phyloP scores from a whole-genome alignment of 2,329 filamentous ascomycete species.

The Hypoxylon sp. region DNA sequence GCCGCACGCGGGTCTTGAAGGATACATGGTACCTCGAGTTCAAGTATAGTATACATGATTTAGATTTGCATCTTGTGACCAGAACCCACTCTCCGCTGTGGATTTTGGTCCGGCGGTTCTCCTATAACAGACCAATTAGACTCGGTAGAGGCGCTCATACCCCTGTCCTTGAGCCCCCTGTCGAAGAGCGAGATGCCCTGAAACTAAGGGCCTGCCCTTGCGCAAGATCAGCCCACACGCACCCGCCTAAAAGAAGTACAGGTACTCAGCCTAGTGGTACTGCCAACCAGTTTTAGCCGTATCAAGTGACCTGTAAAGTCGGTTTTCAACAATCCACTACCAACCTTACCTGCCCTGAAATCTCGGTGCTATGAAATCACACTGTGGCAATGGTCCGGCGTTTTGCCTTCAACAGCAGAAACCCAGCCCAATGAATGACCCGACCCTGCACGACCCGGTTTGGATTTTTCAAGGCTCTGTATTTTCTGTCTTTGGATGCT shows the following conservation, averaged over 20 bases:
- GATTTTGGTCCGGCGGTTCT: constrained; percentile 43
- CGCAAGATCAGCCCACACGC: constrained; percentile 42
- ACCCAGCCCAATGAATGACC: constrained; percentile 30
- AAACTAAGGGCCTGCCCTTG: constrained; percentile 42
- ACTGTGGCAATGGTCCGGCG: constrained; percentile 40
- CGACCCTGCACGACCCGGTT: constrained; percentile 30
- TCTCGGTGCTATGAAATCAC: constrained; percentile 40
- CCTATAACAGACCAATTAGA: constrained; percentile 32
- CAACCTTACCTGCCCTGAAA: constrained; percentile 34
- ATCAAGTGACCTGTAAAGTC: constrained; percentile 45
- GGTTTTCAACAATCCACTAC: constrained; percentile 33
- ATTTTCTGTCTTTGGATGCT: constrained; percentile 26
- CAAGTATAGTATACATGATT: constrained; percentile 37
- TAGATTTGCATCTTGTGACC: constrained; percentile 47
- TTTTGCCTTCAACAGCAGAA: constrained; percentile 32
- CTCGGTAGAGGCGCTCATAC: background rate
- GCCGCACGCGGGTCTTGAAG: constrained; percentile 27
- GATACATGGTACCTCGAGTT: constrained; percentile 20
- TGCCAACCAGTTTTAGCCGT: constrained; percentile 37
- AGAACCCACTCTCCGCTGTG: constrained; percentile 41
- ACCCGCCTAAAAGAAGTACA: constrained; percentile 36
- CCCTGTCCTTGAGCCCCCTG: constrained; percentile 32
- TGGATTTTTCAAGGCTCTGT: constrained; percentile 27
- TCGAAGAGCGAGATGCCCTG: constrained; percentile 40
- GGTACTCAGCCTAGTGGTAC: constrained; percentile 35